phyloP scores from a whole-genome alignment of 768 basidiomycete species.

The Suillus brevipes region DNA sequence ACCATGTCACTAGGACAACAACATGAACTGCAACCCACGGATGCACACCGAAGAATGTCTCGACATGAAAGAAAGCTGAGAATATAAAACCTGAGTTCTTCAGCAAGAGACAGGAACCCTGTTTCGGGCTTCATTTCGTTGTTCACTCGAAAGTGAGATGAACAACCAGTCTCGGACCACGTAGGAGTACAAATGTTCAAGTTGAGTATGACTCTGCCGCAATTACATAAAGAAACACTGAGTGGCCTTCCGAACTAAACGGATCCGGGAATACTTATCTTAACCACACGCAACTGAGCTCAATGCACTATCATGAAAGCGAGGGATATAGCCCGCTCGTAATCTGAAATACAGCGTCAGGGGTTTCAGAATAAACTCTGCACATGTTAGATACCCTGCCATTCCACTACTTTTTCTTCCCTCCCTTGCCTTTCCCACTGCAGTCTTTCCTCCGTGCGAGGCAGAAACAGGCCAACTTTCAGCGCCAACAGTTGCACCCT shows the following conservation, averaged over 20 bases:
- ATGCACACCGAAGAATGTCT: not conserved
- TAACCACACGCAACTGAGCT: too few relatives aligned
- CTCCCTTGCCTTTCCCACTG: slow-evolving; percentile 55
- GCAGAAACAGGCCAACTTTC: slow-evolving; percentile 19
- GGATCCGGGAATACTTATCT: too few relatives aligned
- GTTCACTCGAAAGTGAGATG: not conserved
- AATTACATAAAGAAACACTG: too few relatives aligned
- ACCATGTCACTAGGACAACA: not conserved
- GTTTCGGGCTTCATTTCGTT: not conserved
- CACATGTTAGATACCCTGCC: not conserved
- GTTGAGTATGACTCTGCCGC: too few relatives aligned
- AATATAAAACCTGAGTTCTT: not conserved
- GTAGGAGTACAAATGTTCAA: too few relatives aligned
- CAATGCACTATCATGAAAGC: not conserved
- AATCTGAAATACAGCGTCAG: not conserved
- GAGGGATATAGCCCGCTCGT: not conserved
- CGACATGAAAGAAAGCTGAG: not conserved
- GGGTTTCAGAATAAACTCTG: not conserved
- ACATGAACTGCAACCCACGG: not conserved
- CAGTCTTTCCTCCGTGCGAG: slow-evolving; percentile 35
- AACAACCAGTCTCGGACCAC: too few relatives aligned
- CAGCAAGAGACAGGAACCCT: not conserved
- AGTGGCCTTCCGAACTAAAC: too few relatives aligned
- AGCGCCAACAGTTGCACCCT: slow-evolving; percentile 47
- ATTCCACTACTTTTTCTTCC: slow-evolving; percentile 60